A percentile compares a stretch with the other conserved stretches of the same genome.
These are phyloP conservation scores for Juncus inflexus DNA, from an alignment of 176 grass and related monocot genomes.

Conservation along the genomic window DNA sequence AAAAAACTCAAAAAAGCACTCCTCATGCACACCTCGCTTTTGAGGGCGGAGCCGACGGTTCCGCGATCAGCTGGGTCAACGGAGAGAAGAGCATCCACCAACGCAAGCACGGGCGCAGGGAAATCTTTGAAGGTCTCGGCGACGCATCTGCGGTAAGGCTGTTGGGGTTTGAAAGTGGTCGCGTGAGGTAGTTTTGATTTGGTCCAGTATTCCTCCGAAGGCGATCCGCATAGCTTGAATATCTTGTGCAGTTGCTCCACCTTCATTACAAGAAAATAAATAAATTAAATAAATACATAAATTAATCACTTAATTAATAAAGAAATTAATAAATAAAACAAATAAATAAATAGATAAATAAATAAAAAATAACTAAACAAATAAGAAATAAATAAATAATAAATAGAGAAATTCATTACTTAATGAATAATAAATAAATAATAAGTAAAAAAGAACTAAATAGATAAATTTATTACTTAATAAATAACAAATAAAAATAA, in stretches of 20 bases:
- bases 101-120: conserved; percentile 54
- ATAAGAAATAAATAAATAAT: background rate
- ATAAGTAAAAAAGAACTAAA: conserved; percentile 17
- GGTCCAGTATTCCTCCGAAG: conserved; percentile 90
- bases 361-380: no score
- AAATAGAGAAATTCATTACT: background rate
- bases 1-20: no score
- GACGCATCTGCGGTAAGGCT: conserved; percentile 77
- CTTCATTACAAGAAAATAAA: conserved; percentile 41
- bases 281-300: conserved; percentile 7
- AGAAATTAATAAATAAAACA: no score
- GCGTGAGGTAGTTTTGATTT: conserved; percentile 98
- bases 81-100: conserved; percentile 94
- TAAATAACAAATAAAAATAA: no score
- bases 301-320: no score
- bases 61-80: conserved; percentile 86
- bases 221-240: conserved; percentile 98
- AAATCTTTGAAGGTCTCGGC: conserved; percentile 93
- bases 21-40: conserved; percentile 61
- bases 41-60: conserved; percentile 60
- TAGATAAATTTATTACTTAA: background rate
- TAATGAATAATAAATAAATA: no score
- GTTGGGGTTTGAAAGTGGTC: conserved; percentile 95
- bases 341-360: no score
- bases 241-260: conserved; percentile 99